phyloP scores from a whole-genome alignment of 2,329 filamentous ascomycete genomes.

The Intubia oerlemansii region DNA sequence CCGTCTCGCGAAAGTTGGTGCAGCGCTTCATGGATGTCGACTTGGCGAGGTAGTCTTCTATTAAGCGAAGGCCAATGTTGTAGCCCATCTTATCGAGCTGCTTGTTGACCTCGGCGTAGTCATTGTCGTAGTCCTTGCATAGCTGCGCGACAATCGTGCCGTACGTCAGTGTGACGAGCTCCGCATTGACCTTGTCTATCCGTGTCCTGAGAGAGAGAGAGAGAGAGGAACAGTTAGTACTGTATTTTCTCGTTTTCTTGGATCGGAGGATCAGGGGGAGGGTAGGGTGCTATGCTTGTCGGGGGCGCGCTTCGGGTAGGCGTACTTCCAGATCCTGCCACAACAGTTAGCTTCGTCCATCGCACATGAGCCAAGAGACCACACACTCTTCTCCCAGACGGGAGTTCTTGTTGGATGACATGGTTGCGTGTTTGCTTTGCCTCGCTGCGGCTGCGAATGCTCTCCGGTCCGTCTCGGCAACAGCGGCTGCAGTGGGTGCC shows the following conservation, averaged over 20 bases:
- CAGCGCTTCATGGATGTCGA: slow-evolving; percentile 78
- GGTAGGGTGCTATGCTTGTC: neutral
- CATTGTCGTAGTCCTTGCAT: slow-evolving; percentile 86
- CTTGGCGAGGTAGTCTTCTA: slow-evolving; percentile 95
- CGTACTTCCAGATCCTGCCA: slow-evolving; percentile 70
- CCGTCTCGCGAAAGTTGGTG: slow-evolving; percentile 83
- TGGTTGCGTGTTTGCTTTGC: too few species aligned
- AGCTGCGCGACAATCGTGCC: slow-evolving; percentile 93
- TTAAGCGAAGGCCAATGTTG: slow-evolving; percentile 87
- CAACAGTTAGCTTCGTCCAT: slow-evolving; percentile 1
- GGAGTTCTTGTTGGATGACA: too few species aligned
- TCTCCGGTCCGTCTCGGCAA: too few species aligned
- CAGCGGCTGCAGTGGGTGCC: too few species aligned
- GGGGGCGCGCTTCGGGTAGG: slow-evolving; percentile 17
- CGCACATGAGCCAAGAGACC: accelerated
- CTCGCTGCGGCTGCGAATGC: too few species aligned
- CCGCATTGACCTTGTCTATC: slow-evolving; percentile 94
- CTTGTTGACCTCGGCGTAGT: slow-evolving; percentile 91
- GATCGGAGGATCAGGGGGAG: neutral
- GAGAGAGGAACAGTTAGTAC: neutral
- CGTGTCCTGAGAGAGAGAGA: too few species aligned
- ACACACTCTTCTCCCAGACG: slow-evolving; percentile 41
- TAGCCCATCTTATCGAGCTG: slow-evolving; percentile 99
- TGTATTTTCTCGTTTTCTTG: too few species aligned
- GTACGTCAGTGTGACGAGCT: slow-evolving; percentile 92